A percentile compares a stretch with the other conserved stretches of the same genome.
Conservation (phyloP, 768 basidiomycete species). For the Tylopilus sp. region DNA sequence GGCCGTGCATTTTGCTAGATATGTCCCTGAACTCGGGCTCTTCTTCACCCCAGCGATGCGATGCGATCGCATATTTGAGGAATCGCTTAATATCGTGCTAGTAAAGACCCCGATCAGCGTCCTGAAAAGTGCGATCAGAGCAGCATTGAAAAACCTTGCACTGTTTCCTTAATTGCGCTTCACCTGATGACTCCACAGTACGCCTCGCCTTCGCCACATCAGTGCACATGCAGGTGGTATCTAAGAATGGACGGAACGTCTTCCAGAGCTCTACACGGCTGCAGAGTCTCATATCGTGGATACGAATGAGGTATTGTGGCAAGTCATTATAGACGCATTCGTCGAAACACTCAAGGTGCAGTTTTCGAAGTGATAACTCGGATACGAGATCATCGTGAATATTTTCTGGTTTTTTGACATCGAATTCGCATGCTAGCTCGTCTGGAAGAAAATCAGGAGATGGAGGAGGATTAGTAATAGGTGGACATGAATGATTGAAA, state of each 20-base stretch:
- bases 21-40: conserved; percentile 15
- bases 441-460: neutral
- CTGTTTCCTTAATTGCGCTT: neutral
- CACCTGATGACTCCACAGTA: neutral
- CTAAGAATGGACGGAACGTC: neutral
- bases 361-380: neutral
- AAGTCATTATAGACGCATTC: conserved; percentile 11
- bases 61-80: conserved; percentile 16
- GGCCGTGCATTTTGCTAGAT: conserved; percentile 1
- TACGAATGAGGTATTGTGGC: conserved; percentile 15
- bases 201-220: neutral
- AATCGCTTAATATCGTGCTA: conserved; percentile 2
- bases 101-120: neutral
- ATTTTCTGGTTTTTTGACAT: neutral
- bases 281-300: conserved; percentile 12
- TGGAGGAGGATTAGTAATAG: too few species aligned
- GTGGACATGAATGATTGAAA: too few species aligned
- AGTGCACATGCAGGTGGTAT: neutral
- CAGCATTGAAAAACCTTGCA: conserved; percentile 2
- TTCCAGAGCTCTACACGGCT: conserved; percentile 8
- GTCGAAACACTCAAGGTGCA: conserved; percentile 5
- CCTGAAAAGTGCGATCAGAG: too few species aligned
- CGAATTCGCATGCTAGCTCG: neutral
- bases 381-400: neutral
- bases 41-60: conserved; percentile 18